Evolutionary conservation across 768 basidiomycete genomes (phyloP), one percentile per base, ranked within the genome.

Genomic region (Naematelia encephala): DNA sequence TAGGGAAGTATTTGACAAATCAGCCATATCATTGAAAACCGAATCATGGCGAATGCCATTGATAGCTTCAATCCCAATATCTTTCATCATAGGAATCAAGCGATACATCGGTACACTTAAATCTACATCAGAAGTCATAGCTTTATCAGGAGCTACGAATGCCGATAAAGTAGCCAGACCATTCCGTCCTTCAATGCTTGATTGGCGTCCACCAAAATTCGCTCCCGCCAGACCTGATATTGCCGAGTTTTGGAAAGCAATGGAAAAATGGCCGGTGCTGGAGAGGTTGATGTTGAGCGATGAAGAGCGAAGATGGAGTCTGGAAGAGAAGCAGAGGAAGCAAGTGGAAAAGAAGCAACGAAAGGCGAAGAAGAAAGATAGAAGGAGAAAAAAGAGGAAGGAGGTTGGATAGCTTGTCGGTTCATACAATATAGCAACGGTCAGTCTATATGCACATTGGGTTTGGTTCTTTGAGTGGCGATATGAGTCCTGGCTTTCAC

Each of bases 281-380:
- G 34, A 39, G 34, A 8, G 34, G 8, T 16, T 39, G 34, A 39
- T 39, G 34, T 16, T 39, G 16, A 39, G 34, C 34, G 55, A 43
- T 19, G 26, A 45, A 52, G 57, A 50, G 25, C 5, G 30, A 13
- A 39, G 46, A 19, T 19, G 46, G 23, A 48, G 46, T 21, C 19
- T 48, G 34, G 25, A 25, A 16, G 13, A 23, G 43, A 30, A 21
- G 10, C 28, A 28, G 4, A 42, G 51, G 27, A 23, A 22, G 23
- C 46, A 48, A 12, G 23, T 12, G 46, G 45, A 53, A 52, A 50
- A 64, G 19, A 11, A 53, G 42, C 48, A 34, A 5, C 29, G 34
- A 25, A 48, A 26, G 47, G 58, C 49, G 21, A 55, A 28, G 47
- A 42, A 39, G 39, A 28, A 46, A 29, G 48, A 26, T 27, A 30